These are phyloP conservation scores for Oryza glumipatula DNA, from an alignment of 176 grass and related monocot genomes.

Conservation along the genomic window DNA sequence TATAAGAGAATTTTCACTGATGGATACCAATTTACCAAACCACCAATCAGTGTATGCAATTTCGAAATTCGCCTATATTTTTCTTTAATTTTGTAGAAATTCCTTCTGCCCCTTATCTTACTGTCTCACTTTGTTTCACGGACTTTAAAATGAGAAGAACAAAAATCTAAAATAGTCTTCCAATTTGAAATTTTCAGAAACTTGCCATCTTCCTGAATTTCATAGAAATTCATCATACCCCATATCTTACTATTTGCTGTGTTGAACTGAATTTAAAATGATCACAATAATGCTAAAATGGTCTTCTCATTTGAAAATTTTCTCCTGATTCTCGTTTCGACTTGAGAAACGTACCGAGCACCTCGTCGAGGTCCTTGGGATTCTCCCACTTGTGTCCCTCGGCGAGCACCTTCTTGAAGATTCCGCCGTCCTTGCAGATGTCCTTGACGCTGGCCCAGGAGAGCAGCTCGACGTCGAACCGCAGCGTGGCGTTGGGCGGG, in stretches of 20 bases:
- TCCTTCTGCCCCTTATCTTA: neutral
- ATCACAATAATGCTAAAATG: too few relatives aligned
- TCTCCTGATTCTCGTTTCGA: too few relatives aligned
- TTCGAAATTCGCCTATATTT: neutral
- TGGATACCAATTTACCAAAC: neutral
- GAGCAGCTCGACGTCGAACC: conserved; percentile 78
- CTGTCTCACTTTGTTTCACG: neutral
- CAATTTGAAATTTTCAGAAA: too few relatives aligned
- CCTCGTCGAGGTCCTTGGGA: conserved; percentile 84
- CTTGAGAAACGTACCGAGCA: conserved; percentile 53
- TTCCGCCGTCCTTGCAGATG: conserved; percentile 91
- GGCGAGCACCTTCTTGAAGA: conserved; percentile 74
- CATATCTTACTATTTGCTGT: neutral
- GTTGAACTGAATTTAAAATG: too few relatives aligned
- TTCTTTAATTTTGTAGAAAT: neutral
- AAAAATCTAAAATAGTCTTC: too few relatives aligned
- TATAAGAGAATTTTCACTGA: neutral
- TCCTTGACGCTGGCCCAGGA: conserved; percentile 90
- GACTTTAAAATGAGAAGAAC: neutral
- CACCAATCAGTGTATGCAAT: neutral
- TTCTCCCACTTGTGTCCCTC: conserved; percentile 94
- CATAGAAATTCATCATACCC: neutral
- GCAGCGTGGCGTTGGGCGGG: conserved; percentile 74
- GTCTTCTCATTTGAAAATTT: too few relatives aligned
- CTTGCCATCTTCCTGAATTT: neutral